These are phyloP conservation scores for Baudoinia panamericana DNA, from an alignment of 495 filamentous ascomycete species.

Conservation along the genomic window DNA sequence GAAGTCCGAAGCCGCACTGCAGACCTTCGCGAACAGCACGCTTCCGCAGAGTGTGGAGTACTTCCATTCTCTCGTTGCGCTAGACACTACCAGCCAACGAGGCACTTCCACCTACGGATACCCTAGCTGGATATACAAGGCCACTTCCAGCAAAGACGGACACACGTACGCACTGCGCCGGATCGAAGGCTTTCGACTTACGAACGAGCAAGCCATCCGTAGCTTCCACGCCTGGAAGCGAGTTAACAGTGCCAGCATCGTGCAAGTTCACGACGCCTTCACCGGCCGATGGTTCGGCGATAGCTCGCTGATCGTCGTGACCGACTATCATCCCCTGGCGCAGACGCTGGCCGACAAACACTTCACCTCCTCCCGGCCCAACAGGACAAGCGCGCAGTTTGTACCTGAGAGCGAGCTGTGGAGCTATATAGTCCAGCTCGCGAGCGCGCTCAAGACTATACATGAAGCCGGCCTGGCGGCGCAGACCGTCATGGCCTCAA, in stretches of 20 bases:
- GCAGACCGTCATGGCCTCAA: constrained; percentile 66
- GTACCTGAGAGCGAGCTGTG: constrained; percentile 72
- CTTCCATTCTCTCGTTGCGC: constrained; percentile 81
- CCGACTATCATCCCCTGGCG: constrained; percentile 80
- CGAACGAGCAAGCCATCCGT: constrained; percentile 75
- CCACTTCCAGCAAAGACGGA: constrained; percentile 75
- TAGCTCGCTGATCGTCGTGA: constrained; percentile 86
- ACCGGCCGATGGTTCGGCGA: constrained; percentile 88
- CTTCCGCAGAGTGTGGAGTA: constrained; percentile 64
- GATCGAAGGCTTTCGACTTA: constrained; percentile 74
- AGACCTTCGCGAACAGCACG: constrained; percentile 67
- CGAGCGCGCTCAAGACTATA: constrained; percentile 75
- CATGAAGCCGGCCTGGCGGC: constrained; percentile 72
- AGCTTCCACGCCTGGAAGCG: constrained; percentile 86
- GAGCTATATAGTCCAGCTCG: constrained; percentile 85
- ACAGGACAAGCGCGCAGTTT: constrained; percentile 23
- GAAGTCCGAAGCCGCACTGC: constrained; percentile 71
- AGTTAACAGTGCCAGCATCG: constrained; percentile 66
- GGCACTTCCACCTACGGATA: constrained; percentile 66
- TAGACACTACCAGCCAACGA: constrained; percentile 70
- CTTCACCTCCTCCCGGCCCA: constrained; percentile 28
- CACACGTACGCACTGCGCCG: constrained; percentile 70
- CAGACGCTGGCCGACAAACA: constrained; percentile 83
- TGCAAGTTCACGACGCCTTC: constrained; percentile 82
- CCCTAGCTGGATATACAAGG: constrained; percentile 89